Evolutionary conservation across 805 yeast genomes (phyloP).

Genomic region (Kodamaea jinghongensis): DNA sequence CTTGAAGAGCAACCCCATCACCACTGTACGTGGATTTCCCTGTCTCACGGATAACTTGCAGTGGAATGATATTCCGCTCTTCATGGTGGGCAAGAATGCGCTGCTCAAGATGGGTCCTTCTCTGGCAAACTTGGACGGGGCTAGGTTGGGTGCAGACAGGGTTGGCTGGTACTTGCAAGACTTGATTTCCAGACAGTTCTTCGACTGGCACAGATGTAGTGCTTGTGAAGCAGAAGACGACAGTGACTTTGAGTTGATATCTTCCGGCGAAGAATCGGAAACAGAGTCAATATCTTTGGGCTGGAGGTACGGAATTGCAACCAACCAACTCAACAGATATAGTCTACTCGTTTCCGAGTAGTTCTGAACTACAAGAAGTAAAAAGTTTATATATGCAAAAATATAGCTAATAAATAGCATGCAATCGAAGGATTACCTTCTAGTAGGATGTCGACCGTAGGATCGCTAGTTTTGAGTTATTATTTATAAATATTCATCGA

Average conservation of each 20-base stretch:
- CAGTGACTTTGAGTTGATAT: slow-evolving; percentile 1
- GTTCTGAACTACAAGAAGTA: too few relatives aligned
- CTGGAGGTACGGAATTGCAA: slow-evolving; percentile 20
- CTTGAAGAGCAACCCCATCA: slow-evolving; percentile 25
- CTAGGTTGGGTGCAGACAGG: slow-evolving; percentile 44
- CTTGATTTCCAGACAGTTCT: slow-evolving; percentile 12
- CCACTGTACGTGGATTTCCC: slow-evolving; percentile 36
- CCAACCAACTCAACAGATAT: slow-evolving; percentile 30
- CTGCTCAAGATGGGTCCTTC: slow-evolving; percentile 43
- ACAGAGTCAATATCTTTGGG: not conserved
- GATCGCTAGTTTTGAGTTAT: too few relatives aligned
- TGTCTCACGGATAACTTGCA: slow-evolving; percentile 44
- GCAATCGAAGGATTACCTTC: too few relatives aligned
- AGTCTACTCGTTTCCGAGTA: too few relatives aligned
- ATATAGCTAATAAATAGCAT: too few relatives aligned
- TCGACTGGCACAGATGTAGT: slow-evolving; percentile 9
- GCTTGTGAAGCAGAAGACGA: slow-evolving; percentile 7
- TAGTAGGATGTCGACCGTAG: too few relatives aligned
- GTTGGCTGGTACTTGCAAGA: slow-evolving; percentile 37
- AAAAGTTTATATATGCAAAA: too few relatives aligned
- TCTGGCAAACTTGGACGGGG: slow-evolving; percentile 47
- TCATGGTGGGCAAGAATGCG: slow-evolving; percentile 43
- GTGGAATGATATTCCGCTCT: slow-evolving; percentile 41
- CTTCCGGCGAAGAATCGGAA: slow-evolving; percentile 2
- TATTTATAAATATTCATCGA: too few relatives aligned